phyloP scores from a whole-genome alignment of 805 yeast species.

The Soucietia sequanensis region DNA sequence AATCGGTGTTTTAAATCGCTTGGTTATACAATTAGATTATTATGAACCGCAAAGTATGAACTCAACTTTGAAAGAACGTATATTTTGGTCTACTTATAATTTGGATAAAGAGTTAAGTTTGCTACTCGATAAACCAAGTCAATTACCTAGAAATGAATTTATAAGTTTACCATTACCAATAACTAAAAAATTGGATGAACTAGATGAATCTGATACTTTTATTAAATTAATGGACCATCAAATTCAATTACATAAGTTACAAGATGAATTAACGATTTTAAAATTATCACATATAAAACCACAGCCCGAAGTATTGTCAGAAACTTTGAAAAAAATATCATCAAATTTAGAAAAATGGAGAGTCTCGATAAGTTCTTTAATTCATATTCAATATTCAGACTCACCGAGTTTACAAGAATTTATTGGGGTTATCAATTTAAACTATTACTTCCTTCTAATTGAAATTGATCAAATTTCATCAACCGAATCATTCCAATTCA shows the following conservation, averaged over 20 bases:
- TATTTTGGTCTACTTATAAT: constrained; percentile 39
- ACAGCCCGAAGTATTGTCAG: constrained; percentile 1
- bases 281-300: constrained; percentile 4
- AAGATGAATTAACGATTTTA: constrained; percentile 21
- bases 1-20: constrained; percentile 32
- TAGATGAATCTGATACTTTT: constrained; percentile 19
- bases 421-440: constrained; percentile 33
- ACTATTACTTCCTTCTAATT: constrained; percentile 37
- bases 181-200: constrained; percentile 12
- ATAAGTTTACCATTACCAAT: constrained; percentile 16
- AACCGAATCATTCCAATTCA: constrained; percentile 39
- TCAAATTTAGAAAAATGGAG: constrained; percentile 39
- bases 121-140: constrained; percentile 33
- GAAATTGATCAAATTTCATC: constrained; percentile 41
- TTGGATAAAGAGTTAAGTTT: constrained; percentile 39
- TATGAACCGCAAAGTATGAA: constrained; percentile 10
- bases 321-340: constrained; percentile 19
- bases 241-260: constrained; percentile 22
- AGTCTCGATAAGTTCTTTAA: constrained; percentile 22
- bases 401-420: constrained; percentile 30
- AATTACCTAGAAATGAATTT: constrained; percentile 25
- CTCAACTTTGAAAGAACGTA: constrained; percentile 9
- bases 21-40: constrained; percentile 19
- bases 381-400: constrained; percentile 25
- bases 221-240: constrained; percentile 18